Base-by-base conservation (phyloP, 1,139 yeast genomes). In the Diutina neorugosa region DNA sequence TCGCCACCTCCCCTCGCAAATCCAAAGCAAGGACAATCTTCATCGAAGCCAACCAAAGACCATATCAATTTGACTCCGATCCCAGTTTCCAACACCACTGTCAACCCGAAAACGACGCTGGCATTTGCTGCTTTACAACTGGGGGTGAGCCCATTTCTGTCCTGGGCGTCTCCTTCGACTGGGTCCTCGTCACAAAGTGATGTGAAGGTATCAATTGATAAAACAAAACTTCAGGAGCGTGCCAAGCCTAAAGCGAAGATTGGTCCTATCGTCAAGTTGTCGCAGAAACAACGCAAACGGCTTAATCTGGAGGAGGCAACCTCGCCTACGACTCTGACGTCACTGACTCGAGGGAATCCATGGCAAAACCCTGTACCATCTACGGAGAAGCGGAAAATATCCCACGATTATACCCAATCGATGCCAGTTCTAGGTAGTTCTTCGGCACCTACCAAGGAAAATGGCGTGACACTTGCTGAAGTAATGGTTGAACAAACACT, bases 251-350 rank as follows among this genome's bases (percentile, higher is more conserved):
- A 16, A 23, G 50, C 63, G 9, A 72, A 66, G 58, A 62, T 73
- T 23, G 71, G 71, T 0, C 75, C 77, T 0, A 64, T 67, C 1
- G 57, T 64, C 27, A 68, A 69, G 57, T 59, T 77, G 8, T 77
- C 84, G 1, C 84, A 80, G 58, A 78, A 77, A 59, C 82, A 79
- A 60, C 63, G 83, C 31, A 76, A 75, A 61, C 71, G 68, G 55
- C 56, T 63, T 55, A 49, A n/a, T 47, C 52, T 19, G 47, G 20
- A 18, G 14, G 44, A 44, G 8, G 42, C 51, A 8, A 41, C 21
- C 23, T 41, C 43, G n/a, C 37, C 51, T 16, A 43, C 42, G 11
- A 14, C 37, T 11, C 14, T 23, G 3, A 25, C 41, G 3, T 18
- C 51, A 14, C 9, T 12, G 14, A 9, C 23, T 19, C 2, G 12